Base-by-base conservation (phyloP, 116 monocot genomes). In the Posidonia oceanica region DNA sequence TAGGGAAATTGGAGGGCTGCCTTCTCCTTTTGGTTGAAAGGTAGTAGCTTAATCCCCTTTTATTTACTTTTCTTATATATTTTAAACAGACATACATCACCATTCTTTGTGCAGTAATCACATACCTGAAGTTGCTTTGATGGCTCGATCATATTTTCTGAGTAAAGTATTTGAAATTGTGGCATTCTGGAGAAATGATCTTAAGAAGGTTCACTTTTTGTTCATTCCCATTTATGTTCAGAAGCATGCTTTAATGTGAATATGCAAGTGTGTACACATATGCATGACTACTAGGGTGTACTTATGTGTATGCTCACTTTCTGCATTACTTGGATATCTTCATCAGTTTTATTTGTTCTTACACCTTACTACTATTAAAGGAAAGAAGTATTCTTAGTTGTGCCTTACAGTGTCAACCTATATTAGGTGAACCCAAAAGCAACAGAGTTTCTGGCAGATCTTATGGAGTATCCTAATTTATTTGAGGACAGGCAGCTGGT, bases 401-500 rank as follows among this genome's bases (percentile, higher is more conserved):
- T 65, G 13, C 15, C 36, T 22, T 14, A 12, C 36, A 4, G 4
- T 36, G 38, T 15, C 16, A 15, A 39, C 3, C 12, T 66, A n/a
- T 54, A 51, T 72, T 61, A 95, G 95, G 80, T 91, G 7, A 96
- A 96, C 66, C 91, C 85, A 11, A 96, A 89, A 87, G 96, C 96
- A 67, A 88, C 96, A 13, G 91, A 96, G 71, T 91, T 91, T 21
- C 78, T 96, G 78, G 96, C 96, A 14, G 87, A 96, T 86, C 96
- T 91, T 61, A 65, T 75, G 21, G 91, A 96, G 52, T 96, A 91
- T 61, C 88, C 96, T 3, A 91, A 91, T 71, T 70, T 96, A 53
- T 96, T 96, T 82, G 91, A 96, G 62, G 88, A 96, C 61, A 91
- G 96, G 96, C 91, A 86, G n/a, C n/a, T n/a, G 73, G 71, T 96